Conservation (phyloP, 192 early-diverging fungal species). For the Ambispora gerdemannii region DNA sequence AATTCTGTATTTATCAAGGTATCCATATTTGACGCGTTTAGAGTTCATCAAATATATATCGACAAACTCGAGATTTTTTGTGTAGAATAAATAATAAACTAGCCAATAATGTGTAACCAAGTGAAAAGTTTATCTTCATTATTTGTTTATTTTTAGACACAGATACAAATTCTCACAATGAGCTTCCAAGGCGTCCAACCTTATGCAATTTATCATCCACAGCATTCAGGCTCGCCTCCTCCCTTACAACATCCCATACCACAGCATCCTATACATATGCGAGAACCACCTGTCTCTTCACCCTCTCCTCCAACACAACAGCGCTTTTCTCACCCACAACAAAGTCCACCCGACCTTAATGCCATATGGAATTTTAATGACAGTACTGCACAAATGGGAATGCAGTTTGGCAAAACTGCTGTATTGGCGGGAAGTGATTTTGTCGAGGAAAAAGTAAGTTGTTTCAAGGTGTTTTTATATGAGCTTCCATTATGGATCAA, state of each 20-base stretch:
- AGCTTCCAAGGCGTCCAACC: no score
- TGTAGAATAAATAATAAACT: no score
- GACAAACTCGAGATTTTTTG: no score
- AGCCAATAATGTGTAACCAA: no score
- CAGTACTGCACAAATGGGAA: slow-evolving; percentile 84
- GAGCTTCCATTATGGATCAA: background rate
- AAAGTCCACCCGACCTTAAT: background rate
- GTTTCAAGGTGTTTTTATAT: background rate
- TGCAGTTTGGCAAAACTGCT: slow-evolving; percentile 88
- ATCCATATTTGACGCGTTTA: no score
- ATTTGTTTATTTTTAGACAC: no score
- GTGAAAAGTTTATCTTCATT: no score
- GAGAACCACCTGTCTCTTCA: slow-evolving; percentile 39
- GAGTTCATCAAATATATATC: no score
- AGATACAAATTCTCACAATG: no score
- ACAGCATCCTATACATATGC: slow-evolving; percentile 56
- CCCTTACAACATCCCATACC: slow-evolving; percentile 61
- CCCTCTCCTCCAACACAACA: slow-evolving; percentile 40
- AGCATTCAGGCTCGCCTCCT: slow-evolving; percentile 47
- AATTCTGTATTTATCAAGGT: no score
- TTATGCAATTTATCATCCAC: slow-evolving; percentile 30
- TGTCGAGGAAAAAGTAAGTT: slow-evolving; percentile 84
- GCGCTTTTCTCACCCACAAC: slow-evolving; percentile 13
- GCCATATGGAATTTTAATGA: slow-evolving; percentile 49
- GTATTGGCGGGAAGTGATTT: slow-evolving; percentile 80